A percentile compares a stretch with the other conserved stretches of the same genome.
These are phyloP conservation scores for Pseudogymnoascus sp. DNA, from an alignment of 2,329 filamentous ascomycete genomes.

Conservation along the genomic window DNA sequence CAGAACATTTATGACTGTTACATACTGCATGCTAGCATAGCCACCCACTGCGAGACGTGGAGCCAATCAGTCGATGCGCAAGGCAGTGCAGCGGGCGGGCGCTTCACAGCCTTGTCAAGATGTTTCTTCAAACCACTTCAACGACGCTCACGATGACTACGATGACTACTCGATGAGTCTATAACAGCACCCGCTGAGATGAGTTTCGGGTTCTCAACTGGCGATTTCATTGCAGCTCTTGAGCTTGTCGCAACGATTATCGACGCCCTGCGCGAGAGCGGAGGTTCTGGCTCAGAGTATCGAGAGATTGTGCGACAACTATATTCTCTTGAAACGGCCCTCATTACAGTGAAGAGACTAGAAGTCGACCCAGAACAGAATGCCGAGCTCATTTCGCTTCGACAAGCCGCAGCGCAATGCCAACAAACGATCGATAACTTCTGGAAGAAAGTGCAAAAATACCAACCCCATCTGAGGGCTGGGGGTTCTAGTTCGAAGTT, in stretches of 20 bases:
- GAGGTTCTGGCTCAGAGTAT: constrained; percentile 10
- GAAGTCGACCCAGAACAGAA: constrained; percentile 20
- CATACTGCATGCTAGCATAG: neutral
- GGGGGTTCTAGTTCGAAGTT: constrained; percentile 11
- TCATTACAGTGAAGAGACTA: constrained; percentile 24
- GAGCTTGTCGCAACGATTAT: constrained; percentile 21
- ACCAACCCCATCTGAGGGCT: constrained; percentile 21
- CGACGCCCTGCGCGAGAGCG: constrained; percentile 16
- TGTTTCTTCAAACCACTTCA: neutral
- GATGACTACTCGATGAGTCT: neutral
- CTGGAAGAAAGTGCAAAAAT: constrained; percentile 23
- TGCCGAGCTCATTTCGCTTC: constrained; percentile 21
- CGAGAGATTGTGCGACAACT: constrained; percentile 17
- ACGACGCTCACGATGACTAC: neutral
- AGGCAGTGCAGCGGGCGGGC: no score
- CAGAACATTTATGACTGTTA: neutral
- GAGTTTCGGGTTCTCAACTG: constrained; percentile 23
- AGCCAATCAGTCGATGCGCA: neutral
- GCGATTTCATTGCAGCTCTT: constrained; percentile 25
- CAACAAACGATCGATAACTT: constrained; percentile 26
- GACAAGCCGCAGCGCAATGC: constrained; percentile 22
- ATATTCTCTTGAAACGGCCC: constrained; percentile 22
- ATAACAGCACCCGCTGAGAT: constrained; percentile 17
- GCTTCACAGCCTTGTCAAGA: neutral
- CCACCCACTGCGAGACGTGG: neutral